Percentiles rank a stretch among this genome's conserved stretches.
Conservation (phyloP, 2,329 filamentous ascomycete species). For the Cercospora citrullina region DNA sequence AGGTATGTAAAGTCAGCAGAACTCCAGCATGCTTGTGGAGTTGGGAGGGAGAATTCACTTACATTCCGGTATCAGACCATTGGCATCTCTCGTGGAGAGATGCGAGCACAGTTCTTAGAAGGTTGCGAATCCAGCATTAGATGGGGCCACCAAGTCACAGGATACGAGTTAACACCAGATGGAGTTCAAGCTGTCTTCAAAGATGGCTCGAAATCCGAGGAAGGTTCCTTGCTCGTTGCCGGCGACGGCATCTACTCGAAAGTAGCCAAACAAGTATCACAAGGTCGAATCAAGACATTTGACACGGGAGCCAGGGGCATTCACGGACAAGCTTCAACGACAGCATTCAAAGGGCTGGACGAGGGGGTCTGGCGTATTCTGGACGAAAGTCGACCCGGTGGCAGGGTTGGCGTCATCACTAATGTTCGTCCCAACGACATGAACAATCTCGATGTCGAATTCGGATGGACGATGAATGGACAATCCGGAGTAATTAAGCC, state of each 20-base stretch:
- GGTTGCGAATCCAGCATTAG: constrained; percentile 58
- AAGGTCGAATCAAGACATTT: constrained; percentile 60
- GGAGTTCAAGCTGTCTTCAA: constrained; percentile 61
- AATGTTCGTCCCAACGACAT: constrained; percentile 63
- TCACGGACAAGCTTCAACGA: constrained; percentile 63
- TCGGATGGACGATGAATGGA: constrained; percentile 65
- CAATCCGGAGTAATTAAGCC: constrained; percentile 58
- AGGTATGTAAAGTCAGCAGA: background rate
- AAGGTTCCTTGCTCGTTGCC: constrained; percentile 60
- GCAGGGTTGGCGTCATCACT: constrained; percentile 59
- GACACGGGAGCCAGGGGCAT: constrained; percentile 65
- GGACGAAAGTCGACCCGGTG: constrained; percentile 52
- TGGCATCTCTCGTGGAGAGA: constrained; percentile 63
- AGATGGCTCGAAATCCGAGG: constrained; percentile 59
- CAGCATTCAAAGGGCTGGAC: constrained; percentile 61
- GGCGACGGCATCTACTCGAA: constrained; percentile 65
- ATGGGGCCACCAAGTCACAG: constrained; percentile 58
- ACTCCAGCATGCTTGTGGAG: background rate
- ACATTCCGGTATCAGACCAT: constrained; percentile 48
- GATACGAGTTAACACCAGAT: constrained; percentile 57
- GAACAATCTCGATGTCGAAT: constrained; percentile 57
- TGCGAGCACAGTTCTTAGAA: constrained; percentile 59
- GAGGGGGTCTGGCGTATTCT: constrained; percentile 62
- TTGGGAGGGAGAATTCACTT: background rate
- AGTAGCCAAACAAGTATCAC: constrained; percentile 60